Percentiles rank a stretch among this genome's conserved stretches.
Evolutionary conservation across 345 rosid species (phyloP).

Genomic region (Dipteronia sinensis): DNA sequence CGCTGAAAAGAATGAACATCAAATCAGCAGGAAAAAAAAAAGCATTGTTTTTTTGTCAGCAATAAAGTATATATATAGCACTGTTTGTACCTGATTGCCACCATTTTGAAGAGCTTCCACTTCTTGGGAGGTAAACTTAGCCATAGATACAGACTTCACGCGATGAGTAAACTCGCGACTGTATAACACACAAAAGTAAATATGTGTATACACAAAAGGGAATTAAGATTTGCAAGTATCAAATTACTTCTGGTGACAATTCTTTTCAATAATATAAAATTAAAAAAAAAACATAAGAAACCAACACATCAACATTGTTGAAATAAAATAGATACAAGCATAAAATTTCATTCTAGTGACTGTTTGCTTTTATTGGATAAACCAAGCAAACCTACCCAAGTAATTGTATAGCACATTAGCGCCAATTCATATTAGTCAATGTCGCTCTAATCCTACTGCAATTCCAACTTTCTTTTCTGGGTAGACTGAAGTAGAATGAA

Average conservation of each 20-base stretch:
- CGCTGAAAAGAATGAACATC: slow-evolving; percentile 54
- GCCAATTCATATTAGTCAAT: slow-evolving; percentile 8
- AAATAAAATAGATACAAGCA: background rate
- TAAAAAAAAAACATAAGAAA: background rate
- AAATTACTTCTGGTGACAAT: background rate
- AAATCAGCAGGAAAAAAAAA: slow-evolving; percentile 24
- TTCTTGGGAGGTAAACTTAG: slow-evolving; percentile 92
- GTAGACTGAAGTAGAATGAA: slow-evolving; percentile 11
- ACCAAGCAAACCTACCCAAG: background rate
- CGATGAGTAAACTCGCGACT: slow-evolving; percentile 99
- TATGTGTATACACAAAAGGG: slow-evolving; percentile 4
- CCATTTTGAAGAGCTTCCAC: slow-evolving; percentile 97
- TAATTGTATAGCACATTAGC: background rate
- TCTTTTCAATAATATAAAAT: background rate
- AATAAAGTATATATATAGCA: slow-evolving; percentile 3
- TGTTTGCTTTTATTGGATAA: background rate
- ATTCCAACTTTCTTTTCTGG: slow-evolving; percentile 5
- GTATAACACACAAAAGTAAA: slow-evolving; percentile 27
- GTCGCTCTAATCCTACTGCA: background rate
- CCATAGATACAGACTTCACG: slow-evolving; percentile 97
- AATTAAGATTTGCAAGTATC: slow-evolving; percentile 6
- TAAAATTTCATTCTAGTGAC: background rate
- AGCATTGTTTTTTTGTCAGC: slow-evolving; percentile 16
- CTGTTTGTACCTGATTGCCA: slow-evolving; percentile 82
- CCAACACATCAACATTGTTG: background rate